Evolutionary conservation across 1,284 basidiomycete genomes (phyloP).

Genomic region (Ustilago vetiveriae): DNA sequence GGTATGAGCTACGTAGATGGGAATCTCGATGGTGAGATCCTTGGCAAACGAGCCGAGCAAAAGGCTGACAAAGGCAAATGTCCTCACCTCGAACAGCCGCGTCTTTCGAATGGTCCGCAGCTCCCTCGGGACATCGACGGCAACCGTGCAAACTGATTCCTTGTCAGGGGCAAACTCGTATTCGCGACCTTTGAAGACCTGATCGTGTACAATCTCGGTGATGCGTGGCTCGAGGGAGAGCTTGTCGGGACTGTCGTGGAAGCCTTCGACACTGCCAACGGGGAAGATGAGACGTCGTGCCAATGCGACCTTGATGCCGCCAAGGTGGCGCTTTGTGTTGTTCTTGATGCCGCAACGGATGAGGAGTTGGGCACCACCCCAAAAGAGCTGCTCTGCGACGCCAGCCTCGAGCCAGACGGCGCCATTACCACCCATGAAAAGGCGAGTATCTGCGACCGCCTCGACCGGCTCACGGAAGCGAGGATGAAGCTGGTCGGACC

Average conservation of each 20-base stretch:
- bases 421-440: constrained; percentile 63
- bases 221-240: constrained; percentile 55
- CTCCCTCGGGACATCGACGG: constrained; percentile 57
- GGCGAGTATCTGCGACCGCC: constrained; percentile 55
- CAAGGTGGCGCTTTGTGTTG: constrained; percentile 58
- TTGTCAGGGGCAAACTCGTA: constrained; percentile 57
- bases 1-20: constrained; percentile 57
- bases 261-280: constrained; percentile 43
- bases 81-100: constrained; percentile 55
- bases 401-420: constrained; percentile 62
- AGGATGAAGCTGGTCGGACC: constrained; percentile 48
- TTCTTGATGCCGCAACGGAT: constrained; percentile 59
- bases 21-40: constrained; percentile 57
- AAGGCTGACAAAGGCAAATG: constrained; percentile 47
- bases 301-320: constrained; percentile 55
- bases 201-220: constrained; percentile 57
- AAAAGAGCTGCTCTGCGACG: constrained; percentile 52
- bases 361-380: constrained; percentile 53
- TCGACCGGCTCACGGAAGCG: constrained; percentile 52
- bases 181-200: constrained; percentile 57
- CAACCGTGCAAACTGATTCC: constrained; percentile 51
- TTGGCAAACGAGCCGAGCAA: constrained; percentile 60
- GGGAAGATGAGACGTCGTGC: constrained; percentile 59
- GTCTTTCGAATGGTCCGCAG: constrained; percentile 59
- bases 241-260: constrained; percentile 41